A percentile compares a stretch with the other conserved stretches of the same genome.
Conservation (phyloP, 768 basidiomycete genomes). For the Tylopilus felleus region DNA sequence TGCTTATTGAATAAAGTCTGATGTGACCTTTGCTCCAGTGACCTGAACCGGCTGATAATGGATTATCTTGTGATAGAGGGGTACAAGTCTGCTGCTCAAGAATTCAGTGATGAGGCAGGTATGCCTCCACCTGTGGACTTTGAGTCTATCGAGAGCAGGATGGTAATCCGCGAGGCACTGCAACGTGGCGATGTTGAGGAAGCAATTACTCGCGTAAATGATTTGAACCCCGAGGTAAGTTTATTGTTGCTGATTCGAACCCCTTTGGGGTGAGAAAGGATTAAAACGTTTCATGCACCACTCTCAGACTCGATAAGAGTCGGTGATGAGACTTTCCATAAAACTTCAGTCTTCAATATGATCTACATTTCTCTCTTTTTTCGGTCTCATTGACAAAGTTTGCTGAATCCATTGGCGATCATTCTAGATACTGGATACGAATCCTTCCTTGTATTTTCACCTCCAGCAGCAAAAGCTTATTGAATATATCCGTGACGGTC, state of each 20-base stretch:
- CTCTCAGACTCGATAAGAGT: constrained; percentile 76
- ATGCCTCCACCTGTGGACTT: constrained; percentile 78
- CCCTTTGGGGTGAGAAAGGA: constrained; percentile 47
- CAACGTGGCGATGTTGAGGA: constrained; percentile 94
- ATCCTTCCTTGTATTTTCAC: constrained; percentile 90
- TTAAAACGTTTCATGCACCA: constrained; percentile 98
- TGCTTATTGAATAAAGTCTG: constrained; percentile 15
- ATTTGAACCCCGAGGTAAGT: constrained; percentile 94
- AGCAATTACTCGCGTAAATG: constrained; percentile 93
- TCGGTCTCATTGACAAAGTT: background rate
- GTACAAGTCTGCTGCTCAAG: constrained; percentile 93
- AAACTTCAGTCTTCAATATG: constrained; percentile 99
- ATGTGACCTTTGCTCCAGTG: constrained; percentile 49
- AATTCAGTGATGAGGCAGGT: constrained; percentile 87
- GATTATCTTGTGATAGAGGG: constrained; percentile 98
- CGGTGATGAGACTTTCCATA: constrained; percentile 78
- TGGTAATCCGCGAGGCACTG: constrained; percentile 91
- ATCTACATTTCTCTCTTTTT: constrained; percentile 35
- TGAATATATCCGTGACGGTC: constrained; percentile 85
- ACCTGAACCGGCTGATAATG: constrained; percentile 92
- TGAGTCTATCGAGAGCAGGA: constrained; percentile 88
- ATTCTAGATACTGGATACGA: constrained; percentile 89
- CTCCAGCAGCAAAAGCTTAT: constrained; percentile 95
- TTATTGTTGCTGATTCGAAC: constrained; percentile 4
- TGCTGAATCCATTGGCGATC: constrained; percentile 22